Percentiles rank a stretch among this genome's conserved stretches.
Conservation (phyloP, 441 rosid genomes). For the Pelargonium cotyledonis region DNA sequence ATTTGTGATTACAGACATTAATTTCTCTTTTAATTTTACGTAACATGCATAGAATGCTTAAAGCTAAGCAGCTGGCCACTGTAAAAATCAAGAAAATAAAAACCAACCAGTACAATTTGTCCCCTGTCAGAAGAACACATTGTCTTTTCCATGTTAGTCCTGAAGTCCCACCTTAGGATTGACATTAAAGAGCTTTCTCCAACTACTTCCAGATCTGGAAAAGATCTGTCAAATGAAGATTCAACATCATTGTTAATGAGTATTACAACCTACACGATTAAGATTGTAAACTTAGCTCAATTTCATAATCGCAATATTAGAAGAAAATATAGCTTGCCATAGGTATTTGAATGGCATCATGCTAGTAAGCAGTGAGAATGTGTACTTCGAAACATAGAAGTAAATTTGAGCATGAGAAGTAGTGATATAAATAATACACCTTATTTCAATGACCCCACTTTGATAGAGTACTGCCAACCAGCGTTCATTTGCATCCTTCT, state of each 20-base stretch:
- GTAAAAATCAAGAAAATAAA: conserved; percentile 14
- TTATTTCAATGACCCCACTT: conserved; percentile 71
- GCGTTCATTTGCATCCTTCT: conserved; percentile 44
- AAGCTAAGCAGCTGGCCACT: conserved; percentile 3
- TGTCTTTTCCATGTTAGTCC: conserved; percentile 63
- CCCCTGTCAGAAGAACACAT: conserved; percentile 51
- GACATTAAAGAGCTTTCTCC: conserved; percentile 60
- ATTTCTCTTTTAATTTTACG: background rate
- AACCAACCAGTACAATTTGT: conserved; percentile 55
- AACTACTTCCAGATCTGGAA: conserved; percentile 59
- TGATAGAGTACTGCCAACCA: conserved; percentile 60
- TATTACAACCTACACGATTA: conserved; percentile 13
- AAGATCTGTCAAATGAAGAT: conserved; percentile 47
- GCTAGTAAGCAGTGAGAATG: background rate
- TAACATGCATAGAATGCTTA: background rate
- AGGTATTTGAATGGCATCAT: background rate
- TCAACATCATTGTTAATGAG: conserved; percentile 13
- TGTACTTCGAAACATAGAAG: background rate
- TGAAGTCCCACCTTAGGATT: conserved; percentile 74
- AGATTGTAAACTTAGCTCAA: background rate
- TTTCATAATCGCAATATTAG: background rate
- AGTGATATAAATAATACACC: conserved; percentile 33
- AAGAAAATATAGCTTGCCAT: background rate
- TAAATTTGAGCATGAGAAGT: conserved; percentile 11
- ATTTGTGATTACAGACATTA: background rate